Evolutionary conservation across 345 rosid genomes (phyloP).

Genomic region (Brassica carinata): DNA sequence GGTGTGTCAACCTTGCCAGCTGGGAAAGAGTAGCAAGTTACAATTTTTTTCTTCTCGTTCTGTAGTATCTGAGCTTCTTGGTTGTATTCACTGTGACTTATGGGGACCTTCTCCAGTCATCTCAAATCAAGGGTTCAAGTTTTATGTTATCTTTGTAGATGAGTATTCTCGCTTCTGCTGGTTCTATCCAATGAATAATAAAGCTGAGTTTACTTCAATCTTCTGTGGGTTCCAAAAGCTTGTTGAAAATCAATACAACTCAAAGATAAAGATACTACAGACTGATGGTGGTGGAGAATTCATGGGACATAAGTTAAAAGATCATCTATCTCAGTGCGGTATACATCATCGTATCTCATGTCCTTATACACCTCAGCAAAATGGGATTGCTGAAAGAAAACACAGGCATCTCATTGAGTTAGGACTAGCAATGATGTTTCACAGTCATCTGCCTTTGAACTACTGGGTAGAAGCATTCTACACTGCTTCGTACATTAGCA

Average conservation of each 20-base stretch:
- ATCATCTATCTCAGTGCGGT: too few relatives aligned
- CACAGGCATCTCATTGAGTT: background rate
- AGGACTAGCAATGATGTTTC: background rate
- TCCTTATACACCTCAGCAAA: background rate
- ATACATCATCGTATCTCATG: background rate
- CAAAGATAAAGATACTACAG: background rate
- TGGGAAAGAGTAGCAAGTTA: background rate
- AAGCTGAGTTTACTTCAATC: background rate
- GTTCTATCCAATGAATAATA: background rate
- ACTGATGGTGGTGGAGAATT: background rate
- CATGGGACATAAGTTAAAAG: too few relatives aligned
- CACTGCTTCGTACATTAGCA: background rate
- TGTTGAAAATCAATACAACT: background rate
- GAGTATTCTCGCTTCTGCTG: background rate
- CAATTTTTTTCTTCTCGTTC: background rate
- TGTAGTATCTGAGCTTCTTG: background rate
- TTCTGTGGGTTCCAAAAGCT: background rate
- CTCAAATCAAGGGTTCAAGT: background rate
- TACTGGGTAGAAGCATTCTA: background rate
- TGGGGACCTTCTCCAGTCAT: background rate
- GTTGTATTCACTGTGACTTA: background rate
- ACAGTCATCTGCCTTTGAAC: background rate
- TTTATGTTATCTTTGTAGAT: background rate
- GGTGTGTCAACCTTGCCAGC: background rate
- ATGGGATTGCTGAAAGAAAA: background rate